phyloP scores from a whole-genome alignment of 2,329 filamentous ascomycete genomes.

The Diaporthe sp. region DNA sequence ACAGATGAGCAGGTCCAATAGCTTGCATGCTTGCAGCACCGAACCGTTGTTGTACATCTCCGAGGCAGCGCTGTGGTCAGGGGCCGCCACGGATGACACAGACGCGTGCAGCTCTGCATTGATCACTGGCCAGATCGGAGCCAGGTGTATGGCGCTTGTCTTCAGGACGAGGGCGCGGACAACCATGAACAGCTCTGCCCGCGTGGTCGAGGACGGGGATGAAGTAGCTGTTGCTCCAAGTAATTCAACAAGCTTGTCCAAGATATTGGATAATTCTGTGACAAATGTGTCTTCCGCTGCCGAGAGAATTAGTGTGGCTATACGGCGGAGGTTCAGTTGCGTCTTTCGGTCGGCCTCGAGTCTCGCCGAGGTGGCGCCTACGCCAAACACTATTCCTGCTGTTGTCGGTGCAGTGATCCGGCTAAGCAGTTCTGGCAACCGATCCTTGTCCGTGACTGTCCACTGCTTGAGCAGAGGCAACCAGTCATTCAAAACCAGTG shows the following conservation, averaged over 20 bases:
- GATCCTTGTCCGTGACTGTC: constrained; percentile 88
- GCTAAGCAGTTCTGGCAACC: constrained; percentile 83
- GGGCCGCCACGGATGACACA: constrained; percentile 79
- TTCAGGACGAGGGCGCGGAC: constrained; percentile 85
- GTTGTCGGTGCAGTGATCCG: constrained; percentile 88
- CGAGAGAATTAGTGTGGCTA: constrained; percentile 84
- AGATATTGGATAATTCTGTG: constrained; percentile 77
- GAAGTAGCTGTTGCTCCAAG: constrained; percentile 87
- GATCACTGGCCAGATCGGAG: constrained; percentile 89
- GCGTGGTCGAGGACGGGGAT: constrained; percentile 90
- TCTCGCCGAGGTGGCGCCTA: constrained; percentile 92
- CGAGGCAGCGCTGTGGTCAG: constrained; percentile 72
- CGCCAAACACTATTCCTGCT: constrained; percentile 98
- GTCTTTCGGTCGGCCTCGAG: constrained; percentile 96
- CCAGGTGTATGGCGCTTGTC: constrained; percentile 83
- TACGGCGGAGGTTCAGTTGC: constrained; percentile 88
- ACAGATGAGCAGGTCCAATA: constrained; percentile 89
- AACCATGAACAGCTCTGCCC: constrained; percentile 91
- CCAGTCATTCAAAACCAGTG: constrained; percentile 81
- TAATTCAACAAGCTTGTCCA: constrained; percentile 90
- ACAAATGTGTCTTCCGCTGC: constrained; percentile 85
- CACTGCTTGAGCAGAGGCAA: constrained; percentile 87
- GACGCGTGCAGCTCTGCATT: constrained; percentile 88
- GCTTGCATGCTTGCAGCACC: constrained; percentile 91
- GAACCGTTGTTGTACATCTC: constrained; percentile 84